phyloP scores from a whole-genome alignment of 352 stramenopile genomes.

The Pythium aphanidermatum region DNA sequence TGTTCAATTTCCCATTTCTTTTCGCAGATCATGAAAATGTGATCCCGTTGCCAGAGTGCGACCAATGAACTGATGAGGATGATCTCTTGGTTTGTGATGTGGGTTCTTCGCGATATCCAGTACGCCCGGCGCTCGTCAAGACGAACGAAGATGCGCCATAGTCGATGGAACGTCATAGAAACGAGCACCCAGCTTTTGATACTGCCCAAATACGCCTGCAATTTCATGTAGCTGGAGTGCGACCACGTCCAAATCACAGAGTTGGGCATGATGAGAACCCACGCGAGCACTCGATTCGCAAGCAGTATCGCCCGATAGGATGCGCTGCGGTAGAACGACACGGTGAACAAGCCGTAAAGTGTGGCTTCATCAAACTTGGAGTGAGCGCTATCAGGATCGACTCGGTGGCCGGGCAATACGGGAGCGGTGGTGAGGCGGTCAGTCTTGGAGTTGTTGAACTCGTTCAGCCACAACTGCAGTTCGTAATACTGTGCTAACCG shows the following conservation, averaged over 20 bases:
- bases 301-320: slow-evolving; percentile 5
- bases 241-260: slow-evolving; percentile 18
- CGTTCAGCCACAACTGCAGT: slow-evolving; percentile 12
- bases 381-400: neutral
- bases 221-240: slow-evolving; percentile 5
- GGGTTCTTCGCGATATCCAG: neutral
- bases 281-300: slow-evolving; percentile 11
- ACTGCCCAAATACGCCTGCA: slow-evolving; percentile 7
- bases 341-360: slow-evolving; percentile 21
- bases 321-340: slow-evolving; percentile 21
- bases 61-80: slow-evolving; percentile 4
- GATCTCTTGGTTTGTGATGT: slow-evolving; percentile 11
- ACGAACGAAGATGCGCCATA: slow-evolving; percentile 2
- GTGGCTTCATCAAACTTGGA: slow-evolving; percentile 8
- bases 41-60: neutral
- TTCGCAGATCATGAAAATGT: slow-evolving; percentile 15
- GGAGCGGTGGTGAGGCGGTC: neutral
- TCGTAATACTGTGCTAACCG: slow-evolving; percentile 10
- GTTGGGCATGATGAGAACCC: slow-evolving; percentile 19
- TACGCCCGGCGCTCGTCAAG: slow-evolving; percentile 6
- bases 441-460: slow-evolving; percentile 7
- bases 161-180: neutral
- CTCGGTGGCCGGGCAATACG: neutral
- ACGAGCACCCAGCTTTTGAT: slow-evolving; percentile 16
- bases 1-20: slow-evolving; percentile 8